A percentile compares a stretch with the other conserved stretches of the same genome.
Conservation (phyloP, 1,139 yeast species). For the Saccharomyces pastorianus region DNA sequence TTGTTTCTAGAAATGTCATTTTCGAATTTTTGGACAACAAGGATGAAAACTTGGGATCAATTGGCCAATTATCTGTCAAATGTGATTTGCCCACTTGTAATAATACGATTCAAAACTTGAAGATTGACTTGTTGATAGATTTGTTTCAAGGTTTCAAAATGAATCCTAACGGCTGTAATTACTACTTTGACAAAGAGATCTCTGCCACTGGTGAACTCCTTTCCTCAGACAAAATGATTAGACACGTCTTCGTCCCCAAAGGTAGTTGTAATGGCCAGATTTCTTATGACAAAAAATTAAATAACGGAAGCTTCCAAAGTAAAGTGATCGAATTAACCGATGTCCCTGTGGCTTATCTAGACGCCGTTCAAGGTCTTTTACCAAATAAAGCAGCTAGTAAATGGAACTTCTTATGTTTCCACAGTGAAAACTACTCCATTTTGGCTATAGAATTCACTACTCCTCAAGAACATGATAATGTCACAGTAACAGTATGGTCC, state of each 20-base stretch:
- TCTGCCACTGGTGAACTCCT: background rate
- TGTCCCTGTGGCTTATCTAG: constrained; percentile 64
- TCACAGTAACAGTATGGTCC: constrained; percentile 64
- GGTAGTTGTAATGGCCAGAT: constrained; percentile 55
- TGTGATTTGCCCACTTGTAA: constrained; percentile 37
- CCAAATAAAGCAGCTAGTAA: constrained; percentile 88
- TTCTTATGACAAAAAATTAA: constrained; percentile 18
- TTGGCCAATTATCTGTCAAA: constrained; percentile 14
- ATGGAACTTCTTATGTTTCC: constrained; percentile 84
- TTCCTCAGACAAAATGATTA: constrained; percentile 12
- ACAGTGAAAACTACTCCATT: constrained; percentile 55
- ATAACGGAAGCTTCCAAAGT: constrained; percentile 20
- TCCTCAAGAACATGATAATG: constrained; percentile 64
- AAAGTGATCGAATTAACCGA: constrained; percentile 29
- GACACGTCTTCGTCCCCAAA: constrained; percentile 78
- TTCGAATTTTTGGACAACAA: constrained; percentile 58
- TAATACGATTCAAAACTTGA: constrained; percentile 39
- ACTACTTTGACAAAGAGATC: constrained; percentile 37
- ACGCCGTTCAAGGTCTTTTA: constrained; percentile 89
- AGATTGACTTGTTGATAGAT: constrained; percentile 16
- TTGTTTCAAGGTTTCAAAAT: constrained; percentile 49
- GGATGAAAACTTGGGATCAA: constrained; percentile 6
- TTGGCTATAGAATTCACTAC: constrained; percentile 85
- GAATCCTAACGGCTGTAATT: constrained; percentile 57
- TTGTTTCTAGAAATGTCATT: constrained; percentile 39